Conservation (phyloP, 768 basidiomycete genomes). For the Tulasnella sp. region DNA sequence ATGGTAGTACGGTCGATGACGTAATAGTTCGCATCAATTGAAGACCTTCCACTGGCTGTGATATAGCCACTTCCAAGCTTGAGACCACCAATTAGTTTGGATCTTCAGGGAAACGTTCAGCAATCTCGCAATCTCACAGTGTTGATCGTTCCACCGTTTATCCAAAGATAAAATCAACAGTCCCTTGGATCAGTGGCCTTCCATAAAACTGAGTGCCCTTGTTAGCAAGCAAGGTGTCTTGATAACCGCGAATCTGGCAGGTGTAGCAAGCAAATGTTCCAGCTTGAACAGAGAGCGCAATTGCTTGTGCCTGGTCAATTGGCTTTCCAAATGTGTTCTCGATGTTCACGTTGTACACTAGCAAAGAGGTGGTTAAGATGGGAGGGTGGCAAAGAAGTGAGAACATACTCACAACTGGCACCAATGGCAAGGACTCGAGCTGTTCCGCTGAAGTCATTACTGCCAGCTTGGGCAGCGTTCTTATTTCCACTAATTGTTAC, state of each 20-base stretch:
- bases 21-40: slow-evolving; percentile 2
- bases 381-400: too few species aligned
- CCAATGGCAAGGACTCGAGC: slow-evolving; percentile 16
- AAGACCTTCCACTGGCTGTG: slow-evolving; percentile 6
- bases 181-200: slow-evolving; percentile 14
- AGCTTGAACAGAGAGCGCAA: slow-evolving; percentile 12
- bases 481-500: slow-evolving; percentile 14
- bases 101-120: background rate
- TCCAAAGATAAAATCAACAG: slow-evolving; percentile 18
- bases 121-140: background rate
- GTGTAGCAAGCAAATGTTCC: slow-evolving; percentile 12
- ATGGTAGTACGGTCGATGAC: slow-evolving; percentile 5
- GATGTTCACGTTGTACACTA: slow-evolving; percentile 17
- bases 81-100: background rate
- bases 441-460: slow-evolving; percentile 18
- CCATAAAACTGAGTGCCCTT: background rate
- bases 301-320: slow-evolving; percentile 11
- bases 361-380: background rate
- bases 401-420: slow-evolving; percentile 8
- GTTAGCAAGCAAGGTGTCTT: slow-evolving; percentile 6
- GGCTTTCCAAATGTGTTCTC: slow-evolving; percentile 15
- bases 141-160: slow-evolving; percentile 8
- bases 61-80: slow-evolving; percentile 6
- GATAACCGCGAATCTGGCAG: slow-evolving; percentile 13
- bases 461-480: slow-evolving; percentile 17